Evolutionary conservation across 1,284 basidiomycete genomes (phyloP), one percentile per base, ranked within the genome.

Genomic region (Cystobasidiaceae sp.): DNA sequence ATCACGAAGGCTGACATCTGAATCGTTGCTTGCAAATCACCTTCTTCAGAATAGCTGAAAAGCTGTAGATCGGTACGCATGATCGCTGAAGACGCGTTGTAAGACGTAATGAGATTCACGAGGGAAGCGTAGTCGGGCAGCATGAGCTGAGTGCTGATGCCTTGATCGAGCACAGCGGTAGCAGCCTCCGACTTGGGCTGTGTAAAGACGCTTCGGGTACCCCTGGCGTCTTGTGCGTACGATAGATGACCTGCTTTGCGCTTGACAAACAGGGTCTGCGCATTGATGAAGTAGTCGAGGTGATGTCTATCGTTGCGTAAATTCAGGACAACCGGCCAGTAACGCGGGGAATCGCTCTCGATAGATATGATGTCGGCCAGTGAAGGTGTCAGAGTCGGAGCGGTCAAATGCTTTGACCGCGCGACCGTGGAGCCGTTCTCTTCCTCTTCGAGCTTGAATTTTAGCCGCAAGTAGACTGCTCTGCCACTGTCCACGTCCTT

Each of bases 171-270:
- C 84, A 62, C 86, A 32, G 85, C 84, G 74, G 86, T 88, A 23
- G 84, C 88, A 30, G 85, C 85, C 54, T 84, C 88, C 58, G 84
- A 86, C 17, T 89, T 82, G 56, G 89, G 84, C 51, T 87, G 83
- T 52, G 90, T 85, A 75, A 91, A 90, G 11, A 97, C 82, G 75
- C 90, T 92, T 50, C 92, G 83, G 71, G 90, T 92, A 6, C 93
- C 93, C 69, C 89, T 85, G 0, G 93, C 90, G 77, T 97, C 94
- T 71, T 91, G 88, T 11, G 86, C 85, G 73, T 97, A 97, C 75
- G 89, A 90, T 46, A 97, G 80, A 76, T 93, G 93, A 0, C 92
- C 93, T 0, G 90, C 88, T 46, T 90, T 84, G 21, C 93, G 86
- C 77, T 97, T 94, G 64, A 97, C 93, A 70, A 85, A 92, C 21